Evolutionary conservation across 495 filamentous ascomycete species (phyloP).

Genomic region (Trichoderma parareesei): DNA sequence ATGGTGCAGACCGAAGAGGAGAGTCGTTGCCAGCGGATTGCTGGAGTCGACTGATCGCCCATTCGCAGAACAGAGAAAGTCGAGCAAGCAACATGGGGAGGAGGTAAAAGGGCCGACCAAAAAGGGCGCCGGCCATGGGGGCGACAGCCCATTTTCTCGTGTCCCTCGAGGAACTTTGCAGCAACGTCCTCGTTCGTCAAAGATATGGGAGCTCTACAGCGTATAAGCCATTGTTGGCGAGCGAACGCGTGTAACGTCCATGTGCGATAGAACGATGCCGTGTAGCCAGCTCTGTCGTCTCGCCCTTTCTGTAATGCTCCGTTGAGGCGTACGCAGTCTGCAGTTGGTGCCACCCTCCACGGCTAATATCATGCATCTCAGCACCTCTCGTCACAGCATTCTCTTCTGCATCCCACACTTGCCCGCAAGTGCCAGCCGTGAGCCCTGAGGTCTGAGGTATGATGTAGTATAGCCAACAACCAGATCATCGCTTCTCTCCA

Average conservation of each 20-base stretch:
- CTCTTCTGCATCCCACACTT: too few relatives aligned
- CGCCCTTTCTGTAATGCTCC: not conserved
- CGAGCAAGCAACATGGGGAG: not conserved
- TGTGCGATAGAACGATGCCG: not conserved
- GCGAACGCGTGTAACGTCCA: not conserved
- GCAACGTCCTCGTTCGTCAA: not conserved
- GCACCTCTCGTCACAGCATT: not conserved
- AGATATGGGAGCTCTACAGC: not conserved
- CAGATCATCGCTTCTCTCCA: slow-evolving; percentile 1
- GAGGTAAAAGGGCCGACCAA: not conserved
- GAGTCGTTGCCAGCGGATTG: not conserved
- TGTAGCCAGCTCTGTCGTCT: not conserved
- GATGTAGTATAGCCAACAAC: not conserved
- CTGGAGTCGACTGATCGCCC: not conserved
- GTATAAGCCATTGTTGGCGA: not conserved
- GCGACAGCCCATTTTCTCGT: not conserved
- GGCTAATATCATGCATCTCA: slow-evolving; percentile 1
- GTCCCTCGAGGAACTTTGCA: too few relatives aligned
- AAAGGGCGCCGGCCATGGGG: not conserved
- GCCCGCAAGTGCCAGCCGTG: too few relatives aligned
- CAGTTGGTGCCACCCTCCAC: not conserved
- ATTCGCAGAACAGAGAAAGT: not conserved
- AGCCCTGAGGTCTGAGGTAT: too few relatives aligned
- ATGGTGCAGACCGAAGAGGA: too few relatives aligned
- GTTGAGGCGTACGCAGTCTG: not conserved